Conservation (phyloP, 495 filamentous ascomycete genomes). For the Trichoderma gamsii region DNA sequence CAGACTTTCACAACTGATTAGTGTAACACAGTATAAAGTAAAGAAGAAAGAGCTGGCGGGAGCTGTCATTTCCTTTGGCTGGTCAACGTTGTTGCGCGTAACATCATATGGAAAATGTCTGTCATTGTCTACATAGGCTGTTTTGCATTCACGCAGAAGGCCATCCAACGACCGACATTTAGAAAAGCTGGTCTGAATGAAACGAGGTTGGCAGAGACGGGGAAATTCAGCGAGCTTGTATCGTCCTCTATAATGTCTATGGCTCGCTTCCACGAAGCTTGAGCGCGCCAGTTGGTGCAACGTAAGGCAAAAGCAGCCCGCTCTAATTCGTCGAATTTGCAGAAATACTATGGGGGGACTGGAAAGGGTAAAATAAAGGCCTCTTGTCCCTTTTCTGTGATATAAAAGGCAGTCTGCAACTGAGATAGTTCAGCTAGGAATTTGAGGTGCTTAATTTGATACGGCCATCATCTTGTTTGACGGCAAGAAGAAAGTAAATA, state of each 20-base stretch:
- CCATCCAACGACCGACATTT: conserved; percentile 78
- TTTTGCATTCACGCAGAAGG: conserved; percentile 60
- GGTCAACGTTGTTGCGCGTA: no score
- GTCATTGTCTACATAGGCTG: no score
- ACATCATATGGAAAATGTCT: no score
- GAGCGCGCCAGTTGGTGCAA: conserved; percentile 17
- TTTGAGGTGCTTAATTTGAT: not conserved
- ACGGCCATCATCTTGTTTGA: not conserved
- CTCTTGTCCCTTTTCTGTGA: not conserved
- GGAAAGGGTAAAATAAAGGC: not conserved
- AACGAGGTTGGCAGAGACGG: not conserved
- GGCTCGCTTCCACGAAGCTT: conserved; percentile 67
- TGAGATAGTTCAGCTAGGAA: not conserved
- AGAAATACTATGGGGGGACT: conserved; percentile 29
- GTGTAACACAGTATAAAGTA: not conserved
- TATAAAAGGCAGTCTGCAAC: not conserved
- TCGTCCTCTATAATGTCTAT: conserved; percentile 58
- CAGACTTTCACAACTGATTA: not conserved
- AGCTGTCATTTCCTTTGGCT: not conserved
- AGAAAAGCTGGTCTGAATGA: conserved; percentile 44
- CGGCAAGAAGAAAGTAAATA: not conserved
- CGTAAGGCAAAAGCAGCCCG: conserved; percentile 38
- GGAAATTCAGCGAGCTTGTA: conserved; percentile 45
- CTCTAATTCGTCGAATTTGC: conserved; percentile 41
- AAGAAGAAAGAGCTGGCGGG: not conserved